These are phyloP conservation scores for Cyclotella choctawhatcheeana DNA, from an alignment of 108 stramenopile species.

Conservation along the genomic window DNA sequence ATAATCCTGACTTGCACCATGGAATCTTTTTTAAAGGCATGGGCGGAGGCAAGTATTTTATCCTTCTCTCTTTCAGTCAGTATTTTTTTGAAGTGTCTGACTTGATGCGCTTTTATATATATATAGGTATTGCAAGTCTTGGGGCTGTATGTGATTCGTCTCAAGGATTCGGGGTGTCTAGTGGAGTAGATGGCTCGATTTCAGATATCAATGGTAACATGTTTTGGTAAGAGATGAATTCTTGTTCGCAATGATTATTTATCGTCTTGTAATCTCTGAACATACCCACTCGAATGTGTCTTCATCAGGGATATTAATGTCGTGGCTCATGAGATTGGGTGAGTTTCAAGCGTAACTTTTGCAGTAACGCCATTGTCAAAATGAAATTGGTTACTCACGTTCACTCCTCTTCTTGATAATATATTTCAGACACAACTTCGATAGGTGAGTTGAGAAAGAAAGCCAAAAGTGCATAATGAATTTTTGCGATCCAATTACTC, in stretches of 20 bases:
- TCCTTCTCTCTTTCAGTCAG: not conserved
- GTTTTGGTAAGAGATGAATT: not conserved
- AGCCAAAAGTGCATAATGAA: not conserved
- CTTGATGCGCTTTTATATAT: no score
- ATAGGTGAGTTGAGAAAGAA: not conserved
- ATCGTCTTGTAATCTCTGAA: not conserved
- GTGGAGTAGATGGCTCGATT: not conserved
- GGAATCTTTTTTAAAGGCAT: not conserved
- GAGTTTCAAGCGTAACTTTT: constrained; percentile 1
- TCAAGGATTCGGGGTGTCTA: not conserved
- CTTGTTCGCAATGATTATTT: not conserved
- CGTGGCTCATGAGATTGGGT: constrained; percentile 13
- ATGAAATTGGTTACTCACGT: not conserved
- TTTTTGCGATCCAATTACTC: not conserved
- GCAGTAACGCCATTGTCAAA: not conserved
- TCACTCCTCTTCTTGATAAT: not conserved
- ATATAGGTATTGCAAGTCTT: not conserved
- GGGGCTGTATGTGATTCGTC: not conserved
- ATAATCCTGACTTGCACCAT: constrained; percentile 12
- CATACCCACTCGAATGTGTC: not conserved
- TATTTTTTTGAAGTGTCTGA: no score
- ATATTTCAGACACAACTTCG: not conserved
- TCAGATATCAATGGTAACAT: constrained; percentile 3
- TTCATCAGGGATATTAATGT: constrained; percentile 1
- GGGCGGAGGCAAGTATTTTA: constrained; percentile 4